These are phyloP conservation scores for Eutypa lata DNA, from an alignment of 2,329 filamentous ascomycete genomes.

Conservation along the genomic window DNA sequence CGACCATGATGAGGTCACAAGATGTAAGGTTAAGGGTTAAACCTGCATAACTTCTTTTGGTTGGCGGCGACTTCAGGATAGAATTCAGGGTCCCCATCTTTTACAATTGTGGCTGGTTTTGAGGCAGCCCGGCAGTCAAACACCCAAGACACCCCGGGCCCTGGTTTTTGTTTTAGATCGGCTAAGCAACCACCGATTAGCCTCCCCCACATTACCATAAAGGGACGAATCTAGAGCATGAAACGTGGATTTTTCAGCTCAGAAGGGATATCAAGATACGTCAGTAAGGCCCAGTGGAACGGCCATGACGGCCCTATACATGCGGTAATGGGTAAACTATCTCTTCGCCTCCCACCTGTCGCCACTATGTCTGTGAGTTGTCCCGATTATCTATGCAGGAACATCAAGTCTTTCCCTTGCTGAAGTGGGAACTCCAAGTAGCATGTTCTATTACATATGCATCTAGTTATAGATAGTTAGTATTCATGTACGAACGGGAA, in stretches of 20 bases:
- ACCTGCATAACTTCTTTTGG: no score
- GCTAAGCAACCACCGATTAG: neutral
- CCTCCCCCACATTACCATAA: neutral
- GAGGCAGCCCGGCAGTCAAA: no score
- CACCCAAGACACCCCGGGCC: no score
- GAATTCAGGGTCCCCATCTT: no score
- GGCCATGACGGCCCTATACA: neutral
- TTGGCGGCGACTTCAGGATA: no score
- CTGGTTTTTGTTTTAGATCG: neutral
- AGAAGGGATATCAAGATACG: neutral
- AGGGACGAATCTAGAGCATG: neutral
- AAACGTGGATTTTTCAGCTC: neutral
- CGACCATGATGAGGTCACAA: no score
- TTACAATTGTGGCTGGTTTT: no score
- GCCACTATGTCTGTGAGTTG: neutral
- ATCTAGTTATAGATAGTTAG: neutral
- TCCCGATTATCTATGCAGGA: neutral
- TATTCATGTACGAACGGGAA: neutral
- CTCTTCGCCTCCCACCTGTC: neutral
- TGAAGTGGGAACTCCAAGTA: neutral
- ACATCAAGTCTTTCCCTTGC: neutral
- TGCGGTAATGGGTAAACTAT: no score
- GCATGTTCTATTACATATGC: neutral
- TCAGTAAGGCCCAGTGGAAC: neutral
- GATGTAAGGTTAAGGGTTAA: no score